These are phyloP conservation scores for Curvularia sp. DNA, from an alignment of 2,329 filamentous ascomycete genomes.

Conservation along the genomic window DNA sequence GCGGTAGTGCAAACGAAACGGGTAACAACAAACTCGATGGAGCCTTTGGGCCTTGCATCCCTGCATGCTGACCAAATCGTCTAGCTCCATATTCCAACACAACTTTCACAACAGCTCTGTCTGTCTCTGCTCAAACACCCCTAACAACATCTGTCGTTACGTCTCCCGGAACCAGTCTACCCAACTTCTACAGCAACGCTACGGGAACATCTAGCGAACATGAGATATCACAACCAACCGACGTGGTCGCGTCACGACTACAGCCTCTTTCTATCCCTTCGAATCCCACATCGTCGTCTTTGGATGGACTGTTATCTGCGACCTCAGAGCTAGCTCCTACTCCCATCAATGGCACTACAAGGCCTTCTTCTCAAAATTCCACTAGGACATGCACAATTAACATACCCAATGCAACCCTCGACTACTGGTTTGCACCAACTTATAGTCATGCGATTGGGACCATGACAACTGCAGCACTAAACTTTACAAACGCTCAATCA, in stretches of 20 bases:
- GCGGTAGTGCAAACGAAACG: slow-evolving; percentile 24
- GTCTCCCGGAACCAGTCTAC: slow-evolving; percentile 3
- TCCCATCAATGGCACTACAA: not conserved
- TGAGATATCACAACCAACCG: slow-evolving; percentile 22
- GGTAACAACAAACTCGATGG: slow-evolving; percentile 30
- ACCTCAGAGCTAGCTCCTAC: not conserved
- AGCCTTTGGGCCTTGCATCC: slow-evolving; percentile 32
- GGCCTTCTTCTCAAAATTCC: slow-evolving; percentile 14
- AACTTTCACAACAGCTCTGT: slow-evolving; percentile 26
- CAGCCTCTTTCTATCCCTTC: slow-evolving; percentile 3
- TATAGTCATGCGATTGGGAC: slow-evolving; percentile 33
- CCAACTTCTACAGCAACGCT: slow-evolving; percentile 4
- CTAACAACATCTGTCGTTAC: not conserved
- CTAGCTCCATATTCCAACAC: slow-evolving; percentile 40
- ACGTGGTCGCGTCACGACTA: slow-evolving; percentile 8
- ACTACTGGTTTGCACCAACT: slow-evolving; percentile 45
- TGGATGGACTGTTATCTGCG: not conserved
- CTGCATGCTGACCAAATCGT: slow-evolving; percentile 33
- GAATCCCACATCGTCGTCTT: slow-evolving; percentile 8
- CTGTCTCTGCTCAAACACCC: slow-evolving; percentile 15
- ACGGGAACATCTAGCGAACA: slow-evolving; percentile 14
- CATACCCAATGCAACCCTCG: slow-evolving; percentile 41
- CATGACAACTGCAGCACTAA: slow-evolving; percentile 25
- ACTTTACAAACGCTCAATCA: slow-evolving; percentile 25
- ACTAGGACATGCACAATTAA: slow-evolving; percentile 44